Evolutionary conservation across 1,284 basidiomycete genomes (phyloP).

Genomic region (Dichomitus squalens): DNA sequence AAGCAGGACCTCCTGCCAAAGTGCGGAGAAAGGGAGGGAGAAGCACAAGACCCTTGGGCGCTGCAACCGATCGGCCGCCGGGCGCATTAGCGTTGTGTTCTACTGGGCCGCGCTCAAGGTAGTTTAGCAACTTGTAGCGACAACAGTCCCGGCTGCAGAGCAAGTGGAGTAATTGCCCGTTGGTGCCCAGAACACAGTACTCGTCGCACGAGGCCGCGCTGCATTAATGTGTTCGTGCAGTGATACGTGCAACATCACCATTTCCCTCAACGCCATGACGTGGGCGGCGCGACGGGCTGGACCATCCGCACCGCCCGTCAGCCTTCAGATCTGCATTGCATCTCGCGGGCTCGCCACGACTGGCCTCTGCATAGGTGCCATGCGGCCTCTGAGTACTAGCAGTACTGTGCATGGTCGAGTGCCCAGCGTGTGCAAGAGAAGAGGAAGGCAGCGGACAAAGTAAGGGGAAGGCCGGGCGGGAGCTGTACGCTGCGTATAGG

Average conservation of each 20-base stretch:
- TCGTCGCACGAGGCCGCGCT: neutral
- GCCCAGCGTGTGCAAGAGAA: neutral
- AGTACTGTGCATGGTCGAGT: neutral
- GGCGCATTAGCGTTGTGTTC: constrained; percentile 3
- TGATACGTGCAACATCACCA: neutral
- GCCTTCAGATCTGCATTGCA: neutral
- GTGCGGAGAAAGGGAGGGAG: constrained; percentile 13
- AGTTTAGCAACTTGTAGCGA: constrained; percentile 13
- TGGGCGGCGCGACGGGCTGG: constrained; percentile 7
- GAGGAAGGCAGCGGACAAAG: neutral
- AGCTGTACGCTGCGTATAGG: constrained; percentile 2
- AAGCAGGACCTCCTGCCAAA: constrained; percentile 8
- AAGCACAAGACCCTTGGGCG: constrained; percentile 12
- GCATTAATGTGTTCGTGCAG: neutral
- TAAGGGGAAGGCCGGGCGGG: neutral
- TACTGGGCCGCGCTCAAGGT: constrained; percentile 6
- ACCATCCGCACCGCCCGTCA: neutral
- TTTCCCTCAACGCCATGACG: constrained; percentile 11
- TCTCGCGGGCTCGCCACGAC: too few species aligned
- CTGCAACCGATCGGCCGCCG: neutral
- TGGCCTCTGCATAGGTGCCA: too few species aligned
- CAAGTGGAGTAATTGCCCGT: neutral
- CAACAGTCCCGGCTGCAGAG: neutral
- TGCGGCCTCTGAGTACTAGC: too few species aligned
- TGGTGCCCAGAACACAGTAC: neutral